These are phyloP conservation scores for Cordyceps farinosa DNA, from an alignment of 2,329 filamentous ascomycete genomes.

Conservation along the genomic window DNA sequence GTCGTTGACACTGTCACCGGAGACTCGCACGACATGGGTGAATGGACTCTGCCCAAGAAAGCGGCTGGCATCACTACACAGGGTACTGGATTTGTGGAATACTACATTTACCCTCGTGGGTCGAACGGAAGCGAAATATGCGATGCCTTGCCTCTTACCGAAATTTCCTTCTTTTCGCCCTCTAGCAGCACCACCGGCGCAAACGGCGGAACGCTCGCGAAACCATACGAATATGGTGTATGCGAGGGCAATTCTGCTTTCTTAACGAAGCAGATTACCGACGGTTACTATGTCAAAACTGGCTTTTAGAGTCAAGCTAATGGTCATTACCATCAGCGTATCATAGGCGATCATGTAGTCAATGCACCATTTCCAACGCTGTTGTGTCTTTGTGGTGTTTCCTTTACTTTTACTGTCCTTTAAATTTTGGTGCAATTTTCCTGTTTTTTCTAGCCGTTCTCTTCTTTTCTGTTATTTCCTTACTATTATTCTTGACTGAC, in stretches of 20 bases:
- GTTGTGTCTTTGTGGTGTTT: not conserved
- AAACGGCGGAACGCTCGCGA: conserved; percentile 13
- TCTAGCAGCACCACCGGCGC: conserved; percentile 18
- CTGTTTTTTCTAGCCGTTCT: too few species aligned
- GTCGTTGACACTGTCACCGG: conserved; percentile 22
- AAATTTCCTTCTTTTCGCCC: conserved; percentile 19
- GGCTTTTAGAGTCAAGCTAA: not conserved
- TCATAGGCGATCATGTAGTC: not conserved
- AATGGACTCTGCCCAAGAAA: conserved; percentile 22
- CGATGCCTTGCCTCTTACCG: conserved; percentile 18
- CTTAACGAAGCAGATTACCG: not conserved
- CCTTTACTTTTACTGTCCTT: not conserved
- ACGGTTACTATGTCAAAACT: not conserved
- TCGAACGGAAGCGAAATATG: conserved; percentile 14
- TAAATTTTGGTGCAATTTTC: too few species aligned
- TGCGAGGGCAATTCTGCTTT: conserved; percentile 20
- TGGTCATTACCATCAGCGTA: not conserved
- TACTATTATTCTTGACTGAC: too few species aligned
- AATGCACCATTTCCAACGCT: not conserved
- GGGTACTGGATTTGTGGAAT: conserved; percentile 25
- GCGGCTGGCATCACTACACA: conserved; percentile 20
- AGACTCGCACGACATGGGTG: conserved; percentile 20
- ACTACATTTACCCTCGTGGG: conserved; percentile 21
- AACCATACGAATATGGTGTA: conserved; percentile 22
- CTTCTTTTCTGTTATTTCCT: too few species aligned